Conservation (phyloP, 2,329 filamentous ascomycete genomes). For the Xylogone sp. region DNA sequence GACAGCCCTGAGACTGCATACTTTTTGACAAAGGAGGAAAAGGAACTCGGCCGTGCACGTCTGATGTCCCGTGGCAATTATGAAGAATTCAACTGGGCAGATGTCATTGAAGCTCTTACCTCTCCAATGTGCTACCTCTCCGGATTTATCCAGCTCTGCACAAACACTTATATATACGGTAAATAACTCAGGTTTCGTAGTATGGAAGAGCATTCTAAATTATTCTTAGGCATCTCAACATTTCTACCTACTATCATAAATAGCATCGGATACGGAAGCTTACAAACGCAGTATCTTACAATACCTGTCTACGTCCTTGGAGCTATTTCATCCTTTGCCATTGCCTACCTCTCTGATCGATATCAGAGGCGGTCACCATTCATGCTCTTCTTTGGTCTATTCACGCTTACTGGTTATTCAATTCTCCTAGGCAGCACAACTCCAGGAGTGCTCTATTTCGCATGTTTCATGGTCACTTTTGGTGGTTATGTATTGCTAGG, state of each 20-base stretch:
- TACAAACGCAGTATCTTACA: constrained; percentile 50
- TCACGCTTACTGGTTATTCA: constrained; percentile 7
- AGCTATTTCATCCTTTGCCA: constrained; percentile 38
- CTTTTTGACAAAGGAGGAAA: constrained; percentile 45
- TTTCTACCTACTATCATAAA: constrained; percentile 54
- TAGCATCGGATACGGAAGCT: constrained; percentile 45
- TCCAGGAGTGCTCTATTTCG: constrained; percentile 38
- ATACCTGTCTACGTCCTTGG: constrained; percentile 54
- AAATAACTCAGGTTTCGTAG: not conserved
- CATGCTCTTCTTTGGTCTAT: constrained; percentile 3
- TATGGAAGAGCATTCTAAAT: too few species aligned
- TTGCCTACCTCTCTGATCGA: constrained; percentile 44
- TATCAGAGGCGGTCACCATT: constrained; percentile 7
- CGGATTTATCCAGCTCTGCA: constrained; percentile 46
- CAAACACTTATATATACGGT: constrained; percentile 34
- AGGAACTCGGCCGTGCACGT: constrained; percentile 45
- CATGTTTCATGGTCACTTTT: constrained; percentile 43
- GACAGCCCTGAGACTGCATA: constrained; percentile 43
- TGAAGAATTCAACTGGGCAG: constrained; percentile 45
- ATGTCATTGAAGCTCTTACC: constrained; percentile 41
- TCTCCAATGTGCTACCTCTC: not conserved
- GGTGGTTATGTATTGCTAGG: constrained; percentile 46
- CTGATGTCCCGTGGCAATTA: constrained; percentile 42
- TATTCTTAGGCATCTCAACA: constrained; percentile 50
- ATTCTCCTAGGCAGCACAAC: not conserved